Base-by-base conservation (phyloP, 352 stramenopile genomes). In the Blastocystis sp. region DNA sequence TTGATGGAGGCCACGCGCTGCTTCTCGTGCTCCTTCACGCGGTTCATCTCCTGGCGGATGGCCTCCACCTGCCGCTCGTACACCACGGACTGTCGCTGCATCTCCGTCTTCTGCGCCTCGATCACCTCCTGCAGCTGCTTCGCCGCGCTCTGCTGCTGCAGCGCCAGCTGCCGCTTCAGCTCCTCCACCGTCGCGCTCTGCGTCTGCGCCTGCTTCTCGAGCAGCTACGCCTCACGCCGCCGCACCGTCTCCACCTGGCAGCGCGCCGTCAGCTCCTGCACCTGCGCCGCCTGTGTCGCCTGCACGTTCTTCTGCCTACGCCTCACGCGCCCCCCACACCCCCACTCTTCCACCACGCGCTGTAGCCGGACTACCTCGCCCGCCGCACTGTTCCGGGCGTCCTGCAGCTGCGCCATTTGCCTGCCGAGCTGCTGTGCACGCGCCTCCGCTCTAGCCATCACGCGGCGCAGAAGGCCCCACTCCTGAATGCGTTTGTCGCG, bases 61-160 rank as follows among this genome's bases (percentile, higher is more conserved):
- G 45, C 74, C 7, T 84, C 34, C 21, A 64, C 43, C 45, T 84
- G 74, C 60, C 66, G 52, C 38, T 84, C 74, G 23, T 84, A 84
- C 40, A 59, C 74, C n/a, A 48, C 74, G 23, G 74, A 38, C 45
- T 84, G 74, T 1, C 56, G 17, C 61, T 84, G 53, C 56, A 41
- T 84, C 38, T 84, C 74, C 56, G 34, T 21, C 28, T 84, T 84
- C 53, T 84, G 74, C 74, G 43, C 19, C 40, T 84, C 74, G 23
- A 84, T 84, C 56, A 84, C 34, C 38, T 84, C 74, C 21, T 84
- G 38, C 0, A 84, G n/a, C 59, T 69, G 74, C 41, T 52, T 61
- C 19, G 74, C 40, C 11, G 48, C 52, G 21, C 34, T 28, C n/a
- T 4, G 21, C 48, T 84, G 74, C 61, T 66, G 53, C 53, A 69